Evolutionary conservation across 2,329 filamentous ascomycete genomes (phyloP), one percentile per base, ranked within the genome.

Genomic region (Ambrosiella beaveri): DNA sequence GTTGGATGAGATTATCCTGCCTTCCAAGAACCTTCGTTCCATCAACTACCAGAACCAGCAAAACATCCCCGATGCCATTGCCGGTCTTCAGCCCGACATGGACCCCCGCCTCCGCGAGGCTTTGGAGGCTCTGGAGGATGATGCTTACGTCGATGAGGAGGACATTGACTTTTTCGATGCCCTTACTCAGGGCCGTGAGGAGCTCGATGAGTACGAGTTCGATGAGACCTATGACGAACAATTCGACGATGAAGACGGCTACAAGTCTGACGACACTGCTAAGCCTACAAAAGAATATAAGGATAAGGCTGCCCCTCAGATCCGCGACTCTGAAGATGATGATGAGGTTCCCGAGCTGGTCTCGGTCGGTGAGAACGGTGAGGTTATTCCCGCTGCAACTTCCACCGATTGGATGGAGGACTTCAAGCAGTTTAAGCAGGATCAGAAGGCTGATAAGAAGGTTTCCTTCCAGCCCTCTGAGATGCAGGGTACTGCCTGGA

Each of bases 21-120:
- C 88, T 0, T 88, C 85, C 7, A 88, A 89, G 66, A 91, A 88
- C 67, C 75, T 90, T 51, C 80, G 81, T 58, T 81, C 84, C 65
- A 73, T 80, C 38, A 89, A 85, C 51, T 97, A 97, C 68, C 88
- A 97, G 69, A 85, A 89, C 57, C 89, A 96, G 71, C 93, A 98
- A 70, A 81, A 95, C 65, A 74, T 97, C 0, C 93, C 93, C 0
- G 93, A 98, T 71, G 83, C 82, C 7, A 86, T 98, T 65, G 85
- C 86, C 2, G 93, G 93, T 0, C 95, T 98, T 69, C 86, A 98
- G 70, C 93, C 94, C 6, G 90, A 97, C 67, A 97, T 98, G 93
- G 94, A 98, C 66, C 90, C 90, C 1, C 78, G 91, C 44, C 69
- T 98, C 64, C 80, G 93, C 51, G 93, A 98, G 69, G 89, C 90